Conservation (phyloP, 257 asterid genomes). For the Solanum appendiculatum region DNA sequence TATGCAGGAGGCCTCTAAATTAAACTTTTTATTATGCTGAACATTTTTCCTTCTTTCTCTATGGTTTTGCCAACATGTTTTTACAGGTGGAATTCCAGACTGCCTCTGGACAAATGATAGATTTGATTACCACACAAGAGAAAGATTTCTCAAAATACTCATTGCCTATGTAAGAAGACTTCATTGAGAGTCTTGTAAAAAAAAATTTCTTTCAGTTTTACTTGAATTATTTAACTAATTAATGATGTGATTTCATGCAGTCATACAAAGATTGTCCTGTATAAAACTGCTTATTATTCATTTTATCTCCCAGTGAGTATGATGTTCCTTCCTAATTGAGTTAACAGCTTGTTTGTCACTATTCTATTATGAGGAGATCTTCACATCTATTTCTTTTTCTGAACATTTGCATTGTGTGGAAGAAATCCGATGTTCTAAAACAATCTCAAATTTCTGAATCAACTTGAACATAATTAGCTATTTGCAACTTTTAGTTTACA, state of each 20-base stretch:
- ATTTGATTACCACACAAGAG: slow-evolving; percentile 74
- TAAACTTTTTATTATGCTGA: background rate
- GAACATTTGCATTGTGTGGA: background rate
- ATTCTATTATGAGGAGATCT: background rate
- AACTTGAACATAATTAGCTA: background rate
- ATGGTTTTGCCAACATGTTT: background rate
- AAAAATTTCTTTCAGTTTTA: background rate
- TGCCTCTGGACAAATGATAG: slow-evolving; percentile 94
- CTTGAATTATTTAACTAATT: background rate
- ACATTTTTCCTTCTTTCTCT: background rate
- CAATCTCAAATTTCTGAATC: background rate
- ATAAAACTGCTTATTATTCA: slow-evolving; percentile 93
- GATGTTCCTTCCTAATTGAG: background rate
- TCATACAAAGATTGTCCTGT: slow-evolving; percentile 87
- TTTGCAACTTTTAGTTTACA: background rate
- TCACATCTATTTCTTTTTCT: background rate
- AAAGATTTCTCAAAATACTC: slow-evolving; percentile 84
- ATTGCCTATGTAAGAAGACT: slow-evolving; percentile 57
- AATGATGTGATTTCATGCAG: slow-evolving; percentile 33
- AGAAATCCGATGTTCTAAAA: background rate
- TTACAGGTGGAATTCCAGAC: slow-evolving; percentile 42
- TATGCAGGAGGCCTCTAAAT: background rate
- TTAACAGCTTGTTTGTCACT: background rate
- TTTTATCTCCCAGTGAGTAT: slow-evolving; percentile 89
- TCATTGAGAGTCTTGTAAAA: background rate